These are phyloP conservation scores for Fistulina hepatica DNA, from an alignment of 1,284 basidiomycete genomes.

Conservation along the genomic window DNA sequence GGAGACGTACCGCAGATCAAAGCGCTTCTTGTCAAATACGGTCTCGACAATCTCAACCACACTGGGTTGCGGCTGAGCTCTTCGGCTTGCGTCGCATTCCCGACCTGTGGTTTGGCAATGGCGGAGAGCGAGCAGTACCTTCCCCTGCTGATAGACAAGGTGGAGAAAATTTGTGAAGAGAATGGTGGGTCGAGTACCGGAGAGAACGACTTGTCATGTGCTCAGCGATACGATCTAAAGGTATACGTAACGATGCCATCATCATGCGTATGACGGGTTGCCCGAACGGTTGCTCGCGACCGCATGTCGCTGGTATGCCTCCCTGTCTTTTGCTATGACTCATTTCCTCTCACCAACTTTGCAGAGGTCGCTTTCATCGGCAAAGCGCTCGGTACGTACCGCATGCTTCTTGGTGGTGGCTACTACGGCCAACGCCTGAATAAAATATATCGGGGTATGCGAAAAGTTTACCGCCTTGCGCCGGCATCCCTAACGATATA, in stretches of 20 bases:
- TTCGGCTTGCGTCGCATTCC: slow-evolving; percentile 96
- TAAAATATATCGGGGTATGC: slow-evolving; percentile 78
- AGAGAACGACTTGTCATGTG: too few relatives aligned
- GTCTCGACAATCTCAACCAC: slow-evolving; percentile 82
- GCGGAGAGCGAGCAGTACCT: slow-evolving; percentile 92
- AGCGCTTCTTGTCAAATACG: slow-evolving; percentile 73
- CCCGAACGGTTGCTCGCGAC: slow-evolving; percentile 88
- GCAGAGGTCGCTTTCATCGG: slow-evolving; percentile 90
- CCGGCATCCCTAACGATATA: slow-evolving; percentile 1
- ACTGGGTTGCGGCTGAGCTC: slow-evolving; percentile 77
- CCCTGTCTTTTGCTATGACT: not conserved
- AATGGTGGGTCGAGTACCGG: too few relatives aligned
- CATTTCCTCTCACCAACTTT: slow-evolving; percentile 5
- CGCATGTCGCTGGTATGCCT: slow-evolving; percentile 68
- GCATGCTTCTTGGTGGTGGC: slow-evolving; percentile 94
- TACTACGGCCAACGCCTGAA: slow-evolving; percentile 90
- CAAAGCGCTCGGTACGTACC: slow-evolving; percentile 88
- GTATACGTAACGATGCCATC: slow-evolving; percentile 87
- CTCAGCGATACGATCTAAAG: too few relatives aligned
- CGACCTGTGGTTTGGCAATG: slow-evolving; percentile 95
- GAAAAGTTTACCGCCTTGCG: not conserved
- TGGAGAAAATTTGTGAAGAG: slow-evolving; percentile 91
- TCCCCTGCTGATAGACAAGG: slow-evolving; percentile 90
- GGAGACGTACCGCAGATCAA: slow-evolving; percentile 74
- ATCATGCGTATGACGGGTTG: slow-evolving; percentile 98